Evolutionary conservation across 2,329 filamentous ascomycete species (phyloP).

Genomic region (Nigrospora oryzae): DNA sequence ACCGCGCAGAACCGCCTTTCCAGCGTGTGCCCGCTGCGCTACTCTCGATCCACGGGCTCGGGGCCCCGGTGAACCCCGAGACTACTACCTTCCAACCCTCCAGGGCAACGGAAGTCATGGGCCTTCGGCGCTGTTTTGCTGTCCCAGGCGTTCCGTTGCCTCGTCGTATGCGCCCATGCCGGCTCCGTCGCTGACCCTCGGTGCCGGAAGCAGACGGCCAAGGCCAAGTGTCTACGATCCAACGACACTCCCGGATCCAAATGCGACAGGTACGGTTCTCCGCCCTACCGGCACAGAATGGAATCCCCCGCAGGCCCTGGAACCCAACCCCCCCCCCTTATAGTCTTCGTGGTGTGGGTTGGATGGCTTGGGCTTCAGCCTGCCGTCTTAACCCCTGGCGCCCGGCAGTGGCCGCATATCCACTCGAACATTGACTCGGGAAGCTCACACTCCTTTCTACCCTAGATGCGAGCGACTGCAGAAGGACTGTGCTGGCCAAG

Average conservation of each 20-base stretch:
- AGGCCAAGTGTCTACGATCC: slow-evolving; percentile 40
- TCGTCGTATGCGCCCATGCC: too few relatives aligned
- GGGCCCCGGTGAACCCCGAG: too few relatives aligned
- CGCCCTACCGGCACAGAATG: too few relatives aligned
- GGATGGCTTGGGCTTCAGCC: not conserved
- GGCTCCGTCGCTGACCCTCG: too few relatives aligned
- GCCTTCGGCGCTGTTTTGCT: too few relatives aligned
- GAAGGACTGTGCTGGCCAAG: slow-evolving; percentile 37
- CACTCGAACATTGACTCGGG: slow-evolving; percentile 2
- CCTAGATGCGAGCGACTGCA: slow-evolving; percentile 38
- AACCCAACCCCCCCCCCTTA: not conserved
- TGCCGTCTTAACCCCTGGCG: not conserved
- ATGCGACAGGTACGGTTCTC: slow-evolving; percentile 27
- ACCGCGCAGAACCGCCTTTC: not conserved
- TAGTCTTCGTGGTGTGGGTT: not conserved
- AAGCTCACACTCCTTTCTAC: not conserved
- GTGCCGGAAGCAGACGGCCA: slow-evolving; percentile 21
- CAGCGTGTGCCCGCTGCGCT: slow-evolving; percentile 6
- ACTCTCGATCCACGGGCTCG: too few relatives aligned
- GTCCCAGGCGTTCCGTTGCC: too few relatives aligned
- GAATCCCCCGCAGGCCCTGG: not conserved
- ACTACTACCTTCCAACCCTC: too few relatives aligned
- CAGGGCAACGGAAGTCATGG: too few relatives aligned
- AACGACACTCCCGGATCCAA: slow-evolving; percentile 26
- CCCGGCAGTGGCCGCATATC: too few relatives aligned